phyloP scores from a whole-genome alignment of 768 basidiomycete species.

The Mycena vitilis region DNA sequence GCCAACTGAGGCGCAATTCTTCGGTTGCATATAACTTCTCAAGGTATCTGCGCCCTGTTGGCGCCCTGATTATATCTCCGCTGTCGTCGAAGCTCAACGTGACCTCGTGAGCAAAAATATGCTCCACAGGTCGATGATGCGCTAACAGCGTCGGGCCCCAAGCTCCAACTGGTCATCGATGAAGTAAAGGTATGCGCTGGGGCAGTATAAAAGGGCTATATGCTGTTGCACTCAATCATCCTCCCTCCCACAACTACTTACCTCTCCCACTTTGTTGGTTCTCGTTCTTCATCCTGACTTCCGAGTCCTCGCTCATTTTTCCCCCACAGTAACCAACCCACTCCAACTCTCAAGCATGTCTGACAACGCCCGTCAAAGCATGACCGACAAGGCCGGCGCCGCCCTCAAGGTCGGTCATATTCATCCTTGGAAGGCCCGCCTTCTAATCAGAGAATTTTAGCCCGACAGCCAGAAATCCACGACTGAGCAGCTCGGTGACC shows the following conservation, averaged over 20 bases:
- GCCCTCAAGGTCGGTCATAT: constrained; percentile 57
- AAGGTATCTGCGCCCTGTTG: no score
- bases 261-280: not conserved
- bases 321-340: not conserved
- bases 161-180: not conserved
- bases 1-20: no score
- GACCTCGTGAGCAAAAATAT: no score
- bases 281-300: not conserved
- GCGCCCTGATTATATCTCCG: no score
- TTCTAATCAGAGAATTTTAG: constrained; percentile 41
- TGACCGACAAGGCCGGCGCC: constrained; percentile 67
- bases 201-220: not conserved
- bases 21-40: no score
- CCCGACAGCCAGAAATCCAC: constrained; percentile 69
- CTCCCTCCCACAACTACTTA: not conserved
- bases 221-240: not conserved
- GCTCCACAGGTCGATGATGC: not conserved
- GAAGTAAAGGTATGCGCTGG: no score
- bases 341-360: constrained; percentile 53
- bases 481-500: constrained; percentile 63
- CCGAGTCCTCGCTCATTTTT: not conserved
- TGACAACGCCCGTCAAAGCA: constrained; percentile 66
- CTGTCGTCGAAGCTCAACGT: no score
- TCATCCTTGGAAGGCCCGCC: not conserved
- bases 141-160: not conserved